Evolutionary conservation across 108 stramenopile genomes (phyloP), one percentile per base, ranked within the genome.

Genomic region (Stephanodiscus minutulus): DNA sequence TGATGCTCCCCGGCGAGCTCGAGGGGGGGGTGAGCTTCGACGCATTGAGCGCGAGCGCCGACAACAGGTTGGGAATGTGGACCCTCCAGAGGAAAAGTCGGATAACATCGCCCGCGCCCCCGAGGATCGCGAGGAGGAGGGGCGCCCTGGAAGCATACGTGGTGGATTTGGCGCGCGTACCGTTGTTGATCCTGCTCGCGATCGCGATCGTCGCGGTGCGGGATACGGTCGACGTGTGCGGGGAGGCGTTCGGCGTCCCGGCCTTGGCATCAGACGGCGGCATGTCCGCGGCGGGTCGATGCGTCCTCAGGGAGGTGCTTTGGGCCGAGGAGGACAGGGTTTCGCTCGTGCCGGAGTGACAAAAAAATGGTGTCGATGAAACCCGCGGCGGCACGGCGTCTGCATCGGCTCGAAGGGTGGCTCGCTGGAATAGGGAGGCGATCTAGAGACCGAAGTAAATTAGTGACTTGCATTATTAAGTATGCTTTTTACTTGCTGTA

Each of bases 11-110:
- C 24, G 87, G 88, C 18, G 90, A 91, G 53, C 61, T 78, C 20
- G 84, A 87, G 59, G 88, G 82, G 0, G 76, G 70, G 10, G 82
- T 92, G 6, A 72, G 66, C 44, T 81, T 89, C 50, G 88, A 92
- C 73, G 91, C 88, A 0, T 17, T 91, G 3, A 85, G 79, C 65
- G 93, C 91, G 31, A 89, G 88, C 50, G 93, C 88, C 5, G 93
- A 95, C 47, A 87, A 87, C 67, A 82, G 83, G 46, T 59, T 95
- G 67, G 88, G 82, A 9, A 67, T 76, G 62, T 68, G 91, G 64
- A 91, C 93, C 0, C 59, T 85, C 49, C 82, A 89, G 60, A 68
- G 22, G 39, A 74, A 65, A 41, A 82, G 77, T 74, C 70, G 74
- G 64, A 67, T 49, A 46, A 39, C 24, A 22, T 11, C 35, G n/a